A percentile compares a stretch with the other conserved stretches of the same genome.
phyloP scores from a whole-genome alignment of 441 rosid species.

The Breynia disticha region DNA sequence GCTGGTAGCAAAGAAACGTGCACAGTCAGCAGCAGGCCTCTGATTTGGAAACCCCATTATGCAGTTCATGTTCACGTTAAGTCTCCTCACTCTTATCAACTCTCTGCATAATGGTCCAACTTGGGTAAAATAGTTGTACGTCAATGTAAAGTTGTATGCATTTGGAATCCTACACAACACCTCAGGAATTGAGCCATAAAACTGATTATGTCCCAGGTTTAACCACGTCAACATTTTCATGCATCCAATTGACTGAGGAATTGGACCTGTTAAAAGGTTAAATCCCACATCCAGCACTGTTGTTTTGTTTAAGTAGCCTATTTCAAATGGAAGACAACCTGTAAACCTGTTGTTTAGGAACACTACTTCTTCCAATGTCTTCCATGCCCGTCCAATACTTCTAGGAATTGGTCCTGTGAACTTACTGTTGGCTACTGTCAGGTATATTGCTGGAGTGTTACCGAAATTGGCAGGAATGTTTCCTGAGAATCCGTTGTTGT shows the following conservation, averaged over 20 bases:
- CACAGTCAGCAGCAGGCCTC: conserved; percentile 4
- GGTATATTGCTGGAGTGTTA: conserved; percentile 21
- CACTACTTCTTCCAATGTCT: conserved; percentile 21
- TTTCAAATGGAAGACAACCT: conserved; percentile 38
- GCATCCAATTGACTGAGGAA: conserved; percentile 37
- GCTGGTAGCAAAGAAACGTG: too few species aligned
- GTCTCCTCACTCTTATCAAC: conserved; percentile 4
- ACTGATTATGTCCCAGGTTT: conserved; percentile 26
- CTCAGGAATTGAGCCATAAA: conserved; percentile 26
- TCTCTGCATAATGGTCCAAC: conserved; percentile 14
- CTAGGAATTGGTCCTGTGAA: conserved; percentile 29
- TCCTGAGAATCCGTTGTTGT: conserved; percentile 23
- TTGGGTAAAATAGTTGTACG: conserved; percentile 16
- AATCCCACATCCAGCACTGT: conserved; percentile 25
- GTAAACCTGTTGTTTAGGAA: conserved; percentile 27
- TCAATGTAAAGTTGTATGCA: conserved; percentile 12
- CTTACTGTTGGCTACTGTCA: conserved; percentile 35
- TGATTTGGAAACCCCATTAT: conserved; percentile 10
- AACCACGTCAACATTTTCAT: conserved; percentile 19
- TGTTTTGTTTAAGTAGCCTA: conserved; percentile 23
- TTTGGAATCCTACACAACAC: conserved; percentile 10
- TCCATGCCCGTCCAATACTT: conserved; percentile 26
- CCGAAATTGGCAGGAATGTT: conserved; percentile 30
- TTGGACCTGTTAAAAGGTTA: conserved; percentile 29
- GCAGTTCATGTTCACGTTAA: conserved; percentile 12